Conservation (phyloP, 2,329 filamentous ascomycete genomes). For the Drechslerella coelobrocha region DNA sequence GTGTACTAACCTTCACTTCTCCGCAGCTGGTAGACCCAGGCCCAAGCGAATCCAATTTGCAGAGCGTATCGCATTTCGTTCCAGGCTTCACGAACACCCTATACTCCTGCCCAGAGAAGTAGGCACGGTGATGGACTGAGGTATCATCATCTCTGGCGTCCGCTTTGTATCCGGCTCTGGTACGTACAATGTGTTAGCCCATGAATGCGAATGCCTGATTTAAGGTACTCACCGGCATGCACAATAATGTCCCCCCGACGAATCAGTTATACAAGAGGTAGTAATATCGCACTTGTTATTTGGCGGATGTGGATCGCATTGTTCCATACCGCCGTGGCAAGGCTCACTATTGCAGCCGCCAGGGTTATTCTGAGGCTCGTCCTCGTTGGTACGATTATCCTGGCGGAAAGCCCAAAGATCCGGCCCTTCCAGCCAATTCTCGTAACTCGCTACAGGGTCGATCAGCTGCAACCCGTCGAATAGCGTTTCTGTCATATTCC, state of each 20-base stretch:
- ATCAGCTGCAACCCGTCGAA: slow-evolving; percentile 8
- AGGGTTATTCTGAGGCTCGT: neutral
- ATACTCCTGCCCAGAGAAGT: slow-evolving; percentile 39
- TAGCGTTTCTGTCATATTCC: slow-evolving; percentile 1
- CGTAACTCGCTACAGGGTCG: slow-evolving; percentile 9
- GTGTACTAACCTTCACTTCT: slow-evolving; percentile 23
- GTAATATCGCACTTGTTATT: slow-evolving; percentile 2
- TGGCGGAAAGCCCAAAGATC: slow-evolving; percentile 3
- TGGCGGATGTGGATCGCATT: slow-evolving; percentile 1
- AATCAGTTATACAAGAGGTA: slow-evolving; percentile 3
- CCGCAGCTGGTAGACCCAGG: slow-evolving; percentile 24
- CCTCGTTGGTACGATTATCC: neutral
- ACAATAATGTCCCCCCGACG: slow-evolving; percentile 36
- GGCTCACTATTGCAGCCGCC: neutral
- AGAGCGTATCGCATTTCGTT: slow-evolving; percentile 49
- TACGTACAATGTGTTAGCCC: slow-evolving; percentile 11
- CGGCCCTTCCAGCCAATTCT: slow-evolving; percentile 5
- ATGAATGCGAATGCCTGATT: neutral
- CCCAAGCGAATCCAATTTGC: slow-evolving; percentile 31
- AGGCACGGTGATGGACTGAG: slow-evolving; percentile 24
- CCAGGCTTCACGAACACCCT: slow-evolving; percentile 51
- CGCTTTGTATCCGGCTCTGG: slow-evolving; percentile 51
- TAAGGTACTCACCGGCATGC: slow-evolving; percentile 49
- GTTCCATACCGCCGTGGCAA: neutral
- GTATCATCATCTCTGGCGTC: neutral